Evolutionary conservation across 805 yeast species (phyloP), one percentile per base, ranked within the genome.

Genomic region (Candida tammaniensis): DNA sequence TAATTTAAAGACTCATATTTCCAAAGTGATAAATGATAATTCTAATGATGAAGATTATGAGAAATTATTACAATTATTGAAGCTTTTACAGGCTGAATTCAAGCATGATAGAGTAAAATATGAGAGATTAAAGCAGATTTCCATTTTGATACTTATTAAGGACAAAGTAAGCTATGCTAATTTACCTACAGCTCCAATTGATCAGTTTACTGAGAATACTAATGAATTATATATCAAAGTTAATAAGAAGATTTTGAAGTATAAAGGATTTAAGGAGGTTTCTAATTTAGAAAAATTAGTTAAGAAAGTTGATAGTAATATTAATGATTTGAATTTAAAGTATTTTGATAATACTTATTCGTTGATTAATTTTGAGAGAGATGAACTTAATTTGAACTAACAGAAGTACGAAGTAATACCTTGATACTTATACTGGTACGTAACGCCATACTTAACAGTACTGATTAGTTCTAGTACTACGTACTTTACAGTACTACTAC

Each of bases 341-440:
- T 44, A 45, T 29, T 44, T 52, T 36, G 70, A 66, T 39, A 57
- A 55, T 21, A 52, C 54, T 26, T 67, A 61, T 43, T 46, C 56
- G 43, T 47, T 67, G 46, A 48, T 64, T 12, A 64, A 64, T 40
- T 63, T 57, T 31, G 67, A 65, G 28, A 51, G 43, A 30, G 70
- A 65, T 45, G 55, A 58, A 42, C 27, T 36, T 13, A 28, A 36
- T 7, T 32, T 32, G 11, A 26, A 21, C 26, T 17, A n/a, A 4
- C 26, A 24, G 6, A 15, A 9, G 6, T 11, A 15, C 18, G 7
- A 25, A 10, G 28, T 12, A 10, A 24, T n/a, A n/a, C n/a, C n/a
- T n/a, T n/a, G n/a, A n/a, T n/a, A n/a, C n/a, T n/a, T n/a, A n/a
- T n/a, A n/a, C n/a, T n/a, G n/a, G n/a, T n/a, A n/a, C n/a, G n/a